These are phyloP conservation scores for Trichoderma sp. DNA, from an alignment of 2,329 filamentous ascomycete genomes.

Conservation along the genomic window DNA sequence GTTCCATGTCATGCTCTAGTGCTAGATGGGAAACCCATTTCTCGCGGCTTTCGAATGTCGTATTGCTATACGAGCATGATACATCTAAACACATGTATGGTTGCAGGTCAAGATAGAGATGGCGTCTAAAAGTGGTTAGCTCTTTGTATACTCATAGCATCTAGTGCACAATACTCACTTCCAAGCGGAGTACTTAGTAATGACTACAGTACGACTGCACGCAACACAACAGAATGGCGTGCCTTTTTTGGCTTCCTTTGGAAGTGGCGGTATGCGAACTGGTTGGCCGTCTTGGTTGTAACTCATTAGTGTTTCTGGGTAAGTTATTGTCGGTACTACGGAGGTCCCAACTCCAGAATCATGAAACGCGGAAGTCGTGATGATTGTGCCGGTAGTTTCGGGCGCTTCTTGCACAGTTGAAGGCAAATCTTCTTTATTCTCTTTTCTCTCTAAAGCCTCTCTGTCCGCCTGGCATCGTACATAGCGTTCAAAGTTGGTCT, in stretches of 20 bases:
- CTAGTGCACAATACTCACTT: neutral
- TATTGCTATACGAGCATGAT: neutral
- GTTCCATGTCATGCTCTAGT: neutral
- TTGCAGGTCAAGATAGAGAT: constrained; percentile 1
- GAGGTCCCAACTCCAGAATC: neutral
- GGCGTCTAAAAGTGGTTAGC: neutral
- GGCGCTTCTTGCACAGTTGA: neutral
- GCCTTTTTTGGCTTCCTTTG: neutral
- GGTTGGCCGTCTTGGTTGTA: neutral
- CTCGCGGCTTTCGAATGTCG: neutral
- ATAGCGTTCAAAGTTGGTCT: neutral
- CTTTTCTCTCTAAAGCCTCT: neutral
- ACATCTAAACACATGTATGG: neutral
- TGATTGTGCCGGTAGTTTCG: neutral
- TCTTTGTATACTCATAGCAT: too few species aligned
- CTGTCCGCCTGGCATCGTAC: neutral
- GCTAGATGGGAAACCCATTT: neutral
- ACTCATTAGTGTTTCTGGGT: neutral
- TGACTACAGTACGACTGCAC: neutral
- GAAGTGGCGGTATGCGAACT: neutral
- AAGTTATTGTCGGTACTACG: neutral
- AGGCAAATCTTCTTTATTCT: neutral
- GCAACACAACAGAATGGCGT: neutral
- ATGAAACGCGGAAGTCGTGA: neutral
- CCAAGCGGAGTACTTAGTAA: neutral